Percentiles rank a stretch among this genome's conserved stretches.
Conservation (phyloP, 148 eudicot species). For the Rhododendron henanense region DNA sequence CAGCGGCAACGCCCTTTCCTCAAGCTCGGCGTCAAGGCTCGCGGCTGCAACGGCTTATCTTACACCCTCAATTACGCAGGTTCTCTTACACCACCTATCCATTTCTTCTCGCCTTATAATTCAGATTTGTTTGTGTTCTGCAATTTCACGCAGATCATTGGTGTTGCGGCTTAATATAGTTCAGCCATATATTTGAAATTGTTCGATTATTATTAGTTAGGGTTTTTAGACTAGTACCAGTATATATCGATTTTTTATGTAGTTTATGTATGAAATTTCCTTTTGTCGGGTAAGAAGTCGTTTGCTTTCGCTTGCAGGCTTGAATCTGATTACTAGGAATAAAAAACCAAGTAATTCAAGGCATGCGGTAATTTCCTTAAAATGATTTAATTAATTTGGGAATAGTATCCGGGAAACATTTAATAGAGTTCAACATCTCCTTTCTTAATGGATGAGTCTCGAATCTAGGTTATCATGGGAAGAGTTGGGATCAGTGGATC, state of each 20-base stretch:
- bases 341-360: neutral
- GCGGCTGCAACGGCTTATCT: constrained; percentile 22
- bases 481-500: neutral
- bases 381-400: neutral
- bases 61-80: constrained; percentile 29
- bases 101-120: neutral
- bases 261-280: neutral
- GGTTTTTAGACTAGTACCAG: neutral
- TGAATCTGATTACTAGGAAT: neutral
- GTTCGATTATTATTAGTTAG: neutral
- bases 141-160: neutral
- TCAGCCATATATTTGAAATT: neutral
- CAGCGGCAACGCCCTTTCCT: constrained; percentile 20
- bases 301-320: neutral
- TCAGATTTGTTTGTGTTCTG: neutral
- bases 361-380: neutral
- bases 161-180: neutral
- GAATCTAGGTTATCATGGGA: neutral
- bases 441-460: neutral
- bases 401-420: neutral
- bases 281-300: neutral
- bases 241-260: neutral
- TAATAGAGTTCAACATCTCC: neutral
- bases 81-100: neutral
- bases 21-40: constrained; percentile 17